Percentiles rank a stretch among this genome's conserved stretches.
Conservation (phyloP, 2,329 filamentous ascomycete species). For the Diaporthe sp. region DNA sequence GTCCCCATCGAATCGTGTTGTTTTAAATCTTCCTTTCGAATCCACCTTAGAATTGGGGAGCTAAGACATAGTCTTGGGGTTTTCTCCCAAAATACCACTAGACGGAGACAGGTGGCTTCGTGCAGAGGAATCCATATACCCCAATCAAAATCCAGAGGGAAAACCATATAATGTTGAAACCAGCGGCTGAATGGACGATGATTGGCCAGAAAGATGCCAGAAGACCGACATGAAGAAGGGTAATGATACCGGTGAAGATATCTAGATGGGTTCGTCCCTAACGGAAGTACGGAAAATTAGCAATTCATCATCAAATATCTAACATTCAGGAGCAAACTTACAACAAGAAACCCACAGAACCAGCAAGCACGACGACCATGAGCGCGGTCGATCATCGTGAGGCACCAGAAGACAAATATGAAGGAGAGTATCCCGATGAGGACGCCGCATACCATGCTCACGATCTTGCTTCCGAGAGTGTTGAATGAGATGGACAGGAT, state of each 20-base stretch:
- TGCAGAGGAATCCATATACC: slow-evolving; percentile 32
- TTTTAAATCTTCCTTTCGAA: not conserved
- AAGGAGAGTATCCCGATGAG: slow-evolving; percentile 25
- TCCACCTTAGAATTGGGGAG: too few relatives aligned
- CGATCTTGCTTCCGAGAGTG: slow-evolving; percentile 13
- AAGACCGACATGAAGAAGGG: slow-evolving; percentile 7
- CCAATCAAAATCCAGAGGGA: slow-evolving; percentile 27
- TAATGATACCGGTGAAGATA: slow-evolving; percentile 6
- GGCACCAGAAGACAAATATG: slow-evolving; percentile 35
- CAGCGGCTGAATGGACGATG: not conserved
- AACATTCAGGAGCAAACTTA: not conserved
- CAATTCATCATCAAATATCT: not conserved
- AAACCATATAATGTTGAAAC: slow-evolving; percentile 29
- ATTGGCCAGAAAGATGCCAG: slow-evolving; percentile 4
- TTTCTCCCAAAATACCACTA: not conserved
- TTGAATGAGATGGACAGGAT: slow-evolving; percentile 8
- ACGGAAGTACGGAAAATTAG: not conserved
- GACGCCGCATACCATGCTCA: slow-evolving; percentile 17
- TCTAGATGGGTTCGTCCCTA: slow-evolving; percentile 36
- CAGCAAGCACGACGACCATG: slow-evolving; percentile 4
- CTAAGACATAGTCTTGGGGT: not conserved
- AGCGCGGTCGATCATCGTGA: slow-evolving; percentile 37
- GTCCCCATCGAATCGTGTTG: too few relatives aligned
- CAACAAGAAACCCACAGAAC: slow-evolving; percentile 8
- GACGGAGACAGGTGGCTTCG: not conserved